Percentiles rank a stretch among this genome's conserved stretches.
Conservation (phyloP, 495 filamentous ascomycete species). For the Daldinia decipiens region DNA sequence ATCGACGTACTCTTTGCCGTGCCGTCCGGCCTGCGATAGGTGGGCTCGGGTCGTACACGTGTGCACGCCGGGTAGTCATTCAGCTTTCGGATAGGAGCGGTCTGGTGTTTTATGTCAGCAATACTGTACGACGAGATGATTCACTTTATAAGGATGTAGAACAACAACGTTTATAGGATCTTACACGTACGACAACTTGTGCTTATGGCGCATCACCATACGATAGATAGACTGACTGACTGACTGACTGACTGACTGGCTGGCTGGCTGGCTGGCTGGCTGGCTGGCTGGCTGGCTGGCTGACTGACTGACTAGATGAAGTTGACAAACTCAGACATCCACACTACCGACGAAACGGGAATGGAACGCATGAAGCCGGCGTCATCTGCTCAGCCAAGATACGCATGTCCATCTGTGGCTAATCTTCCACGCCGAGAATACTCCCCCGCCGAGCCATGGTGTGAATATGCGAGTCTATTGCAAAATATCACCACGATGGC, state of each 20-base stretch:
- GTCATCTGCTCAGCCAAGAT: neutral
- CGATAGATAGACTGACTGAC: neutral
- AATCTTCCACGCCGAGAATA: neutral
- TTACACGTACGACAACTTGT: neutral
- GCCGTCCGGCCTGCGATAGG: neutral
- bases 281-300: neutral
- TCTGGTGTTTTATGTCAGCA: neutral
- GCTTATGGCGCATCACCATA: neutral
- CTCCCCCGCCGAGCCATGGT: neutral
- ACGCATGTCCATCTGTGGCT: neutral
- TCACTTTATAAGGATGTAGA: neutral
- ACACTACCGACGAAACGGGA: neutral
- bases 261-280: neutral
- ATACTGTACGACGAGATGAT: neutral
- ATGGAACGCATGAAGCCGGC: neutral
- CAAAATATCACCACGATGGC: neutral
- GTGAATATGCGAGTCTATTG: slow-evolving; percentile 1
- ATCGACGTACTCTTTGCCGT: neutral
- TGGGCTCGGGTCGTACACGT: neutral
- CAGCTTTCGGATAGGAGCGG: neutral
- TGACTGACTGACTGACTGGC: neutral
- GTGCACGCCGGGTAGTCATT: neutral
- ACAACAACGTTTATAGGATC: neutral
- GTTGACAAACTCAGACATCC: neutral
- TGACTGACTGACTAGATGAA: neutral